Evolutionary conservation across 2,329 filamentous ascomycete genomes (phyloP).

Genomic region (Fusarium luffae): DNA sequence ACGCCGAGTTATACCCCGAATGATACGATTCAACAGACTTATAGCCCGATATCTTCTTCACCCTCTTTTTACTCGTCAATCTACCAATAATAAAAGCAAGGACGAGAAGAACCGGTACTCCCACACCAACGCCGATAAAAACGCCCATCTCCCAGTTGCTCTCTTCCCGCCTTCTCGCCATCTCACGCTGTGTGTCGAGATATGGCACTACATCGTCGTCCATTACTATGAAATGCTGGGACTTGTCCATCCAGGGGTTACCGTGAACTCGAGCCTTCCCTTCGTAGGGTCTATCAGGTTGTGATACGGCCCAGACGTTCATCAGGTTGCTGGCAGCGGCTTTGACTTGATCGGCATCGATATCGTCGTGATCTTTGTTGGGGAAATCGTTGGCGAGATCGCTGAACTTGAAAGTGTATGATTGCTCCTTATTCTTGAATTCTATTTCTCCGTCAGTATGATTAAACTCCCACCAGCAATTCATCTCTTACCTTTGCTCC

Average conservation of each 20-base stretch:
- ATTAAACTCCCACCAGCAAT: background rate
- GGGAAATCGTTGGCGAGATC: conserved; percentile 28
- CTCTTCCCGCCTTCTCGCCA: background rate
- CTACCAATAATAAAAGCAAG: conserved; percentile 12
- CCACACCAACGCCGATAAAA: conserved; percentile 25
- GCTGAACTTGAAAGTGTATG: conserved; percentile 32
- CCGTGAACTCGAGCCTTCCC: conserved; percentile 16
- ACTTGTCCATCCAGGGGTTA: conserved; percentile 20
- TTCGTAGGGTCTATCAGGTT: conserved; percentile 17
- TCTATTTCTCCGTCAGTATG: conserved; percentile 14
- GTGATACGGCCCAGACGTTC: conserved; percentile 26
- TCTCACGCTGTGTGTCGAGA: conserved; percentile 10
- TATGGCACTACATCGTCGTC: conserved; percentile 16
- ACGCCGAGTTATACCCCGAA: conserved; percentile 26
- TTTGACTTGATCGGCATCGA: conserved; percentile 29
- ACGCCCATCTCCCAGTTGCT: conserved; percentile 19
- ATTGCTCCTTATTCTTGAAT: conserved; percentile 18
- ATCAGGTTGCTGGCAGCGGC: conserved; percentile 14
- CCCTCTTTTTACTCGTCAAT: conserved; percentile 5
- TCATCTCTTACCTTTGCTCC: conserved; percentile 12
- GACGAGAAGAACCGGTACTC: conserved; percentile 4
- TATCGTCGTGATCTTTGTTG: conserved; percentile 20
- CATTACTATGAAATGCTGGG: conserved; percentile 32
- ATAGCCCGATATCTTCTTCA: conserved; percentile 19
- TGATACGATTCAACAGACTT: conserved; percentile 25